Base-by-base conservation (phyloP, 2,329 filamentous ascomycete species). In the Phyllosticta citrichinensis region DNA sequence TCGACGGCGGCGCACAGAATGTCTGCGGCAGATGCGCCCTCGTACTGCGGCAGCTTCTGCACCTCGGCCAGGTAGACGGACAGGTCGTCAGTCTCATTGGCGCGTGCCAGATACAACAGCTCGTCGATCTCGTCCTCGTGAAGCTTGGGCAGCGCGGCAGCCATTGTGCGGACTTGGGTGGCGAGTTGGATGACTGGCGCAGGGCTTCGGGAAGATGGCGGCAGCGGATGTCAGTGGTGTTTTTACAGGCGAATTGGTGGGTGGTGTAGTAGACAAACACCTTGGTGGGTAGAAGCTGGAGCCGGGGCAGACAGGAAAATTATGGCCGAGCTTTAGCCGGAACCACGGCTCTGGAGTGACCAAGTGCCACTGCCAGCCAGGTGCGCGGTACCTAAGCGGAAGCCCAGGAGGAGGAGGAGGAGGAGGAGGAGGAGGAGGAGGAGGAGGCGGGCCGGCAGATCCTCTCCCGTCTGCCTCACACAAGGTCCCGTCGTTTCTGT, bases 111-210 rank as follows among this genome's bases (percentile, higher is more conserved):
- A 77, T 96, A 97, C 66, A 97, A 83, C 65, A 97, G 82, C 75
- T 97, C 93, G 73, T 97, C 92, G 68, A 95, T 87, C 73, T 91
- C 84, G 58, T 96, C 92, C 71, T 88, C 86, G 56, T 83, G 83
- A 56, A 93, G 77, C 22, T 22, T 6, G 14, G 25, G 55, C 17
- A 12, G 47, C 25, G 54, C 55, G 53, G 53, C 19, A 25, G 53
- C 25, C 22, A 25, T 30, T 25, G 14, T 55, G 20, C 27, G 27
- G 27, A 30, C 27, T 30, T 30, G 27, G 5, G 27, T 6, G 6
- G 27, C 27, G 27, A 10, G 27, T 30, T 6, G 27, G 9, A 10
- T 30, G 27, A 30, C 6, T 30, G 27, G 27, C 6, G 53, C 6
- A 5, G 11, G 33, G 33, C 11, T 5, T 12, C 33, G 51, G 51